Conservation (phyloP, 1,139 yeast genomes). For the Geotrichum europaeum region DNA sequence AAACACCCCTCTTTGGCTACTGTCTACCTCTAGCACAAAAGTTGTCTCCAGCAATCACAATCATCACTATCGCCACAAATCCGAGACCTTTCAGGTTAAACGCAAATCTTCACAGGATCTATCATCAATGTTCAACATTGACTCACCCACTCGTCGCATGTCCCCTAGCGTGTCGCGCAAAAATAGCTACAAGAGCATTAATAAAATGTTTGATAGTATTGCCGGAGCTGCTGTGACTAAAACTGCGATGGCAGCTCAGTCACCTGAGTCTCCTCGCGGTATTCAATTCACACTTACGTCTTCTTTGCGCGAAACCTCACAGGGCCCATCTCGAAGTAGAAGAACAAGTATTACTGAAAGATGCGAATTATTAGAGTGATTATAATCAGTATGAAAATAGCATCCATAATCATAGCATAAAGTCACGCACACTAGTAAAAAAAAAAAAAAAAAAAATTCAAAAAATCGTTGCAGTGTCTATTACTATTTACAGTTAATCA, state of each 20-base stretch:
- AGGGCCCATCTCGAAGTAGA: slow-evolving; percentile 1
- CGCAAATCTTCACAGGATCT: slow-evolving; percentile 16
- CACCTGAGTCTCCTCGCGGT: slow-evolving; percentile 19
- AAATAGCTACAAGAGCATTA: slow-evolving; percentile 7
- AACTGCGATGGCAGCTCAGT: not conserved
- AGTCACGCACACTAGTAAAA: not conserved
- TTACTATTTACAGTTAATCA: not conserved
- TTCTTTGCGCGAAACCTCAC: slow-evolving; percentile 6
- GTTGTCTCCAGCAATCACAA: not conserved
- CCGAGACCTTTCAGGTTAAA: slow-evolving; percentile 5
- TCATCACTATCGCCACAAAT: slow-evolving; percentile 13
- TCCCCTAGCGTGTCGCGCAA: slow-evolving; percentile 14
- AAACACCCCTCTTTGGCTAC: not conserved
- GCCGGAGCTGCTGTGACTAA: not conserved
- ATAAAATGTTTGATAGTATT: not conserved
- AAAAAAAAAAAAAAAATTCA: not conserved
- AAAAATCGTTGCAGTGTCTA: not conserved
- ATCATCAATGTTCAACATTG: slow-evolving; percentile 13
- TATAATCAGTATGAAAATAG: slow-evolving; percentile 4
- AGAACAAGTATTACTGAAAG: not conserved
- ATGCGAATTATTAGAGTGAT: slow-evolving; percentile 2
- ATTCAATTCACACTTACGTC: slow-evolving; percentile 18
- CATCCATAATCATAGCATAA: not conserved
- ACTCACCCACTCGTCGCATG: slow-evolving; percentile 11
- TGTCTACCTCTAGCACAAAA: not conserved